Evolutionary conservation across 2,329 filamentous ascomycete species (phyloP).

Genomic region (Aureobasidium sp.): DNA sequence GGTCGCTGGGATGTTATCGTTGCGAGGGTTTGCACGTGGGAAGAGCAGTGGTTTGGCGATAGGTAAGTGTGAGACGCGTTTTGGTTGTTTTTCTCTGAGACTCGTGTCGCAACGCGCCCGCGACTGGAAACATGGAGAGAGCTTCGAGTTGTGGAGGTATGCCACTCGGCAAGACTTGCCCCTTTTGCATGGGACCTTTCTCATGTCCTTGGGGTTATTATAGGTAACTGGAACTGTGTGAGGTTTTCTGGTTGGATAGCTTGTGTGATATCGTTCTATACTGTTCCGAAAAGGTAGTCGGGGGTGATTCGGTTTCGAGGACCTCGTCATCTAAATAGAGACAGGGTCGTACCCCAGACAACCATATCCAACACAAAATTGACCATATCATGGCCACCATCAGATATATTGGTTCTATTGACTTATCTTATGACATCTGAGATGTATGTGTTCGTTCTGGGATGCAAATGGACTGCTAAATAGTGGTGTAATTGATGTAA

Average conservation of each 20-base stretch:
- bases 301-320: not conserved
- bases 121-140: not conserved
- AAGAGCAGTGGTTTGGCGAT: not conserved
- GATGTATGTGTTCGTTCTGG: no score
- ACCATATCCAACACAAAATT: not conserved
- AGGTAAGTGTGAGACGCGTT: not conserved
- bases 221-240: not conserved
- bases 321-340: not conserved
- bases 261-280: not conserved
- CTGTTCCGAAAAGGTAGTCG: not conserved
- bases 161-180: not conserved
- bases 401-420: no score
- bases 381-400: not conserved
- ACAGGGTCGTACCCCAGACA: not conserved
- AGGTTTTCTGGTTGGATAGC: not conserved
- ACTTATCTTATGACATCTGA: no score
- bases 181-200: not conserved
- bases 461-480: no score
- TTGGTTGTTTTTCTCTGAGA: not conserved
- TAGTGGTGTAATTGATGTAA: not conserved
- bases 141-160: not conserved
- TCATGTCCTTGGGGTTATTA: not conserved
- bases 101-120: slow-evolving; percentile 4
- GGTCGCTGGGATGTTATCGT: not conserved
- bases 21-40: not conserved